These are phyloP conservation scores for Diphasiastrum complanatum DNA, from an alignment of 83 land plant species.

Conservation along the genomic window DNA sequence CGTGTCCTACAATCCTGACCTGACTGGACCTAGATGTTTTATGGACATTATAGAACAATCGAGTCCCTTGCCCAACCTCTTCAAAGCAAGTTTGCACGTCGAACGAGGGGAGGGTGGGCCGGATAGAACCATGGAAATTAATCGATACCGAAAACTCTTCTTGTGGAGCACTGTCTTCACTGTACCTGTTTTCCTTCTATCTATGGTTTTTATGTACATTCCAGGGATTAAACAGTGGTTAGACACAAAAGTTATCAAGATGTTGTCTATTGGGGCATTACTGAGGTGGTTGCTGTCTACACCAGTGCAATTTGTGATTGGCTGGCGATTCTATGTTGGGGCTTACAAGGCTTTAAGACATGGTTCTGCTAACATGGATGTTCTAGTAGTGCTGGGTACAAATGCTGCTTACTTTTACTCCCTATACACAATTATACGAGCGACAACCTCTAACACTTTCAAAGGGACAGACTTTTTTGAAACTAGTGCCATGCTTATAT, in stretches of 20 bases:
- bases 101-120: slow-evolving; percentile 49
- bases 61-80: slow-evolving; percentile 36
- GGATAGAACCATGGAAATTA: slow-evolving; percentile 49
- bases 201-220: slow-evolving; percentile 91
- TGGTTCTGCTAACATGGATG: slow-evolving; percentile 90
- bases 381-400: slow-evolving; percentile 75
- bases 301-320: slow-evolving; percentile 85
- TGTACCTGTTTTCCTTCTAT: slow-evolving; percentile 73
- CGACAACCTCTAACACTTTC: slow-evolving; percentile 41
- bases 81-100: slow-evolving; percentile 47
- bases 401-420: slow-evolving; percentile 77
- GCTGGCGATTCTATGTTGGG: slow-evolving; percentile 67
- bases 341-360: slow-evolving; percentile 63
- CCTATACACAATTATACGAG: slow-evolving; percentile 38
- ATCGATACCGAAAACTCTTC: slow-evolving; percentile 48
- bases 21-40: slow-evolving; percentile 79
- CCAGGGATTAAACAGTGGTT: slow-evolving; percentile 58
- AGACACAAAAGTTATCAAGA: slow-evolving; percentile 44
- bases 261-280: slow-evolving; percentile 59
- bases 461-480: slow-evolving; percentile 80
- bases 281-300: slow-evolving; percentile 81
- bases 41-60: slow-evolving; percentile 58
- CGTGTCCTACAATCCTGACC: slow-evolving; percentile 71
- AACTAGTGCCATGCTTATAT: slow-evolving; percentile 81
- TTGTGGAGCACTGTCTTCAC: slow-evolving; percentile 82